Evolutionary conservation across 2,329 filamentous ascomycete genomes (phyloP).

Genomic region (Ceratocystis ficicola): DNA sequence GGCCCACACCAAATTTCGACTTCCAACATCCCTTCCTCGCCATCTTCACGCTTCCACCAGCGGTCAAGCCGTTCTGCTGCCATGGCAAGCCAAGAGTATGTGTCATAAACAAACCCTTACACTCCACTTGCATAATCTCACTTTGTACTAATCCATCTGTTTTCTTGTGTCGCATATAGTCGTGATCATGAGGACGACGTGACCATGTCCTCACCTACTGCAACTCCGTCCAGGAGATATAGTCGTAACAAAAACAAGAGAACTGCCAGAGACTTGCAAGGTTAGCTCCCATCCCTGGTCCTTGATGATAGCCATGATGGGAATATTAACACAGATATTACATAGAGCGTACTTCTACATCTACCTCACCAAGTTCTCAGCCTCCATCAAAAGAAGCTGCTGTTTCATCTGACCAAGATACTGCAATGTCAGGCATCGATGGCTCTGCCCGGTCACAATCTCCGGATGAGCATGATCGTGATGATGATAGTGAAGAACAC

Average conservation of each 20-base stretch:
- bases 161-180: slow-evolving; percentile 13
- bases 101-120: slow-evolving; percentile 16
- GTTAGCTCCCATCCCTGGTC: not conserved
- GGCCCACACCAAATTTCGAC: slow-evolving; percentile 19
- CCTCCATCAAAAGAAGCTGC: slow-evolving; percentile 44
- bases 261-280: slow-evolving; percentile 8
- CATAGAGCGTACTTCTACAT: slow-evolving; percentile 6
- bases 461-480: slow-evolving; percentile 29
- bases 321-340: not conserved
- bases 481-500: slow-evolving; percentile 18
- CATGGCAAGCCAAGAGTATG: slow-evolving; percentile 66
- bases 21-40: slow-evolving; percentile 11
- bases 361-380: slow-evolving; percentile 30
- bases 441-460: slow-evolving; percentile 37
- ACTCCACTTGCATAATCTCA: not conserved
- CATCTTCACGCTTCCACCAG: slow-evolving; percentile 4
- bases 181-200: slow-evolving; percentile 17
- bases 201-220: slow-evolving; percentile 27
- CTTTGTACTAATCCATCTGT: slow-evolving; percentile 8
- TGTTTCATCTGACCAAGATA: slow-evolving; percentile 48
- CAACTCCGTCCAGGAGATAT: slow-evolving; percentile 9
- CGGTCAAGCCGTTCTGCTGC: slow-evolving; percentile 40
- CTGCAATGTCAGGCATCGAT: slow-evolving; percentile 58
- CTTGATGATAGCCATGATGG: not conserved
- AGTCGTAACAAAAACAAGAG: slow-evolving; percentile 25